These are phyloP conservation scores for Phytopythium sindhum DNA, from an alignment of 352 stramenopile genomes.

Conservation along the genomic window DNA sequence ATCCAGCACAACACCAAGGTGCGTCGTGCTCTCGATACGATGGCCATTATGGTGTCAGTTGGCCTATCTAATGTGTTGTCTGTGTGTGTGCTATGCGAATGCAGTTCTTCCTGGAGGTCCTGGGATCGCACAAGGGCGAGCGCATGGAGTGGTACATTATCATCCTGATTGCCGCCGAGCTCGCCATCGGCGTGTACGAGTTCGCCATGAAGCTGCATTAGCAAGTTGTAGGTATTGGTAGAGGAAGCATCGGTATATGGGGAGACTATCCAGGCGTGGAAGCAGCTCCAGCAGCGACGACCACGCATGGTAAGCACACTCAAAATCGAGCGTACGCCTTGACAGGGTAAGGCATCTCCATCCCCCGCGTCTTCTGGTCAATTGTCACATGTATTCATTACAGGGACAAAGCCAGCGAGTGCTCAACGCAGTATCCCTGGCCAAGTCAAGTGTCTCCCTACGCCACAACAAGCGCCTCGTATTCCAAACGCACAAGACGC, in stretches of 20 bases:
- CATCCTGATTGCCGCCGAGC: conserved; percentile 94
- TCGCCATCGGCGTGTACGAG: conserved; percentile 87
- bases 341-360: neutral
- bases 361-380: neutral
- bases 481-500: too few relatives aligned
- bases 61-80: neutral
- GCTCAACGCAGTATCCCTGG: neutral
- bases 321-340: neutral
- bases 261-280: neutral
- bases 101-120: conserved; percentile 97
- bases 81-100: conserved; percentile 5
- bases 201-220: conserved; percentile 62
- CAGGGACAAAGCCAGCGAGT: neutral
- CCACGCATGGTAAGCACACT: neutral
- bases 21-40: too few relatives aligned
- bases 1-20: conserved; percentile 98
- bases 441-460: too few relatives aligned
- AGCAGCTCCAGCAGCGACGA: neutral
- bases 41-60: too few relatives aligned
- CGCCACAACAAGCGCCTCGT: too few relatives aligned
- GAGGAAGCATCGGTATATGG: neutral
- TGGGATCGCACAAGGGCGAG: conserved; percentile 94
- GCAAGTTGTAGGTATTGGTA: neutral
- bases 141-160: conserved; percentile 98
- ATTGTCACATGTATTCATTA: neutral